phyloP scores from a whole-genome alignment of 1,139 yeast genomes.

The Pichia sp. region DNA sequence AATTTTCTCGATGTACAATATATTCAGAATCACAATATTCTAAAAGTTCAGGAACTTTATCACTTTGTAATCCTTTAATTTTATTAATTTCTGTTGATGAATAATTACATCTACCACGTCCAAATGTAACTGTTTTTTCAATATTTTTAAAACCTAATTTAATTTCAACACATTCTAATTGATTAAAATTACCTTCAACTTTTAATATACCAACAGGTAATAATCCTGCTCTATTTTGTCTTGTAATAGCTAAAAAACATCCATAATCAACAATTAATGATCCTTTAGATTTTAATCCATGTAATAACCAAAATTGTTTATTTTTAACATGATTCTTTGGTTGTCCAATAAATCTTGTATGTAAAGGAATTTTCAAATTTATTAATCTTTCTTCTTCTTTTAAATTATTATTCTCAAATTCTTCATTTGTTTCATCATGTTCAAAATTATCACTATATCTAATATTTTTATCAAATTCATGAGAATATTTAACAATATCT shows the following conservation, averaged over 20 bases:
- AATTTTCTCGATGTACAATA: slow-evolving; percentile 84
- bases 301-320: slow-evolving; percentile 87
- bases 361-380: slow-evolving; percentile 57
- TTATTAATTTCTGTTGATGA: slow-evolving; percentile 68
- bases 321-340: slow-evolving; percentile 64
- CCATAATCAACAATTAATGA: slow-evolving; percentile 75
- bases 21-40: slow-evolving; percentile 94
- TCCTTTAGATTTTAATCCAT: slow-evolving; percentile 82
- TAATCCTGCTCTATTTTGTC: slow-evolving; percentile 83
- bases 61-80: slow-evolving; percentile 78
- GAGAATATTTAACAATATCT: slow-evolving; percentile 69
- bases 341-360: slow-evolving; percentile 80
- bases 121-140: slow-evolving; percentile 43
- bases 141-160: slow-evolving; percentile 43
- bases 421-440: slow-evolving; percentile 27
- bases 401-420: slow-evolving; percentile 31
- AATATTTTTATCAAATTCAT: slow-evolving; percentile 32
- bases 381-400: slow-evolving; percentile 38
- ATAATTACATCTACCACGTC: slow-evolving; percentile 89
- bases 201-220: slow-evolving; percentile 85
- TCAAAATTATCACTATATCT: slow-evolving; percentile 16
- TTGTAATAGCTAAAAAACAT: slow-evolving; percentile 77
- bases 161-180: slow-evolving; percentile 81
- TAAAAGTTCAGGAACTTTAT: slow-evolving; percentile 60
- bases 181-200: slow-evolving; percentile 79